Evolutionary conservation across 345 rosid genomes (phyloP).

Genomic region (Clarkia xantiana): DNA sequence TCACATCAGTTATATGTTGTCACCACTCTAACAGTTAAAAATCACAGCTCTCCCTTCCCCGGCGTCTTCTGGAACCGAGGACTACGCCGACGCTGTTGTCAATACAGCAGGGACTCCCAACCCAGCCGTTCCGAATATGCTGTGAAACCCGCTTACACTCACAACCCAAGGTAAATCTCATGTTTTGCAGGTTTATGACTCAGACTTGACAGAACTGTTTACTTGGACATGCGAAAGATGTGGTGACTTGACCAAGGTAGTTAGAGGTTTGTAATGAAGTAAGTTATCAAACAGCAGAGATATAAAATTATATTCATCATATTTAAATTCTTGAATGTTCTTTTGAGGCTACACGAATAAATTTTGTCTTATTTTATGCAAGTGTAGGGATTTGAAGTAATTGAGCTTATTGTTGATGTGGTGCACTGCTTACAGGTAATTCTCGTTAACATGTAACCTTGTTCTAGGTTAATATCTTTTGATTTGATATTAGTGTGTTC

Average conservation of each 20-base stretch:
- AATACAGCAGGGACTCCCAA: too few species aligned
- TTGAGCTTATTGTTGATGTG: slow-evolving; percentile 69
- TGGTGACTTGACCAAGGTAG: slow-evolving; percentile 62
- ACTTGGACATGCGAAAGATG: slow-evolving; percentile 89
- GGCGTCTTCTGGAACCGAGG: too few species aligned
- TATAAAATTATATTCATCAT: not conserved
- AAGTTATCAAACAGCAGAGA: not conserved
- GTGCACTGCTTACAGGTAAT: slow-evolving; percentile 80
- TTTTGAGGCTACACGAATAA: not conserved
- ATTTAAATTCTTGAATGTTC: not conserved
- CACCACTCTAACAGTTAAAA: too few species aligned
- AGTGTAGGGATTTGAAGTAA: slow-evolving; percentile 71
- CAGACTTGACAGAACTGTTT: slow-evolving; percentile 70
- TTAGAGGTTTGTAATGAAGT: not conserved
- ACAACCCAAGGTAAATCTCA: too few species aligned
- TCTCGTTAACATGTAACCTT: not conserved
- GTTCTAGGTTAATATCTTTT: slow-evolving; percentile 45
- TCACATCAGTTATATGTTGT: too few species aligned
- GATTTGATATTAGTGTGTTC: not conserved
- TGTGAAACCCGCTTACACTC: too few species aligned
- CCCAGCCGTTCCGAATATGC: too few species aligned
- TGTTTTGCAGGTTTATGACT: slow-evolving; percentile 54
- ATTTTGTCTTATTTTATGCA: slow-evolving; percentile 4
- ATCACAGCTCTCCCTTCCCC: too few species aligned
- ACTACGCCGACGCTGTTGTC: too few species aligned